phyloP scores from a whole-genome alignment of 2,329 filamentous ascomycete genomes.

The Ascochyta rabiei region DNA sequence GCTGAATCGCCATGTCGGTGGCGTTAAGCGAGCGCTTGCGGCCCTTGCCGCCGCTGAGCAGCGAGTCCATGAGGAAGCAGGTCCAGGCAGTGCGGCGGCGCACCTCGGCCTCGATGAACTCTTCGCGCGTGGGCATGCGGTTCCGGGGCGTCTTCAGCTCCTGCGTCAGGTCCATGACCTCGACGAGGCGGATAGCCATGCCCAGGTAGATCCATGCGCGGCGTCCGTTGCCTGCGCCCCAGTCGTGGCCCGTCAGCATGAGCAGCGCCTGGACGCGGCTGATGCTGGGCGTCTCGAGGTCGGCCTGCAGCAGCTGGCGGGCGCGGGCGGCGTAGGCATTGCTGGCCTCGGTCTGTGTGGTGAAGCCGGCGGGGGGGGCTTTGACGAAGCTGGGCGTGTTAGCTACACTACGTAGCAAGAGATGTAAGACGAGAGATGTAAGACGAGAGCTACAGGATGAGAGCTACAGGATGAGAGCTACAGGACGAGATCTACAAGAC shows the following conservation, averaged over 20 bases:
- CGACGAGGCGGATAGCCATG: constrained; percentile 50
- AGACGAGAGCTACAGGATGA: too few relatives aligned
- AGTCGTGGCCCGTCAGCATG: constrained; percentile 55
- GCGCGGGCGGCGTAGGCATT: constrained; percentile 51
- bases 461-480: too few relatives aligned
- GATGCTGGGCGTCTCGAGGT: constrained; percentile 49
- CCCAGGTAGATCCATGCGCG: constrained; percentile 51
- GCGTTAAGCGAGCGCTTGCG: constrained; percentile 45
- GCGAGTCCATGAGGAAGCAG: constrained; percentile 52
- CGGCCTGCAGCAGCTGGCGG: constrained; percentile 48
- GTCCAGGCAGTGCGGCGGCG: constrained; percentile 50
- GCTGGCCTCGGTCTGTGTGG: constrained; percentile 48
- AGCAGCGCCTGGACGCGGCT: constrained; percentile 49
- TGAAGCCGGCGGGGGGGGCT: constrained; percentile 44
- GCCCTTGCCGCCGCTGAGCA: constrained; percentile 50
- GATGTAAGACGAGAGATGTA: background rate
- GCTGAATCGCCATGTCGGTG: constrained; percentile 47
- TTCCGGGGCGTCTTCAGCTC: constrained; percentile 42
- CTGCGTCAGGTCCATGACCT: constrained; percentile 50
- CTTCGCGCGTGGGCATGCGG: constrained; percentile 43
- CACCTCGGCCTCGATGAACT: constrained; percentile 51
- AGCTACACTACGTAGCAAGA: too few relatives aligned
- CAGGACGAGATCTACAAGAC: background rate
- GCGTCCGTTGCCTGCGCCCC: constrained; percentile 53
- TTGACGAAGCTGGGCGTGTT: constrained; percentile 42